phyloP scores from a whole-genome alignment of 2,329 filamentous ascomycete species.

The Xylaria arbuscula region DNA sequence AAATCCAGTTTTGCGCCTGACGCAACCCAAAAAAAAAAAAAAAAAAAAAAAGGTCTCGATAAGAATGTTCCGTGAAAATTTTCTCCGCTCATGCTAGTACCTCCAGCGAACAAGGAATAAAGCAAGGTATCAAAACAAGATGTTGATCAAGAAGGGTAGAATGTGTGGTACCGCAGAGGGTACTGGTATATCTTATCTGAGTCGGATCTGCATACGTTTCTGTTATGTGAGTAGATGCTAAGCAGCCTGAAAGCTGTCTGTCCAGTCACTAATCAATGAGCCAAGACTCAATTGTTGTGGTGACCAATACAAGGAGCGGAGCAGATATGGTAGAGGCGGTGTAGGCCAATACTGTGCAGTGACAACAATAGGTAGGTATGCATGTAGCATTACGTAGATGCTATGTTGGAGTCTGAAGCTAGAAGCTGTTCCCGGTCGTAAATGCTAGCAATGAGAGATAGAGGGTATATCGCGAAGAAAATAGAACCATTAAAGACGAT shows the following conservation, averaged over 20 bases:
- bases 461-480: constrained; percentile 47
- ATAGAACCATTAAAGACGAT: constrained; percentile 40
- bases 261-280: constrained; percentile 13
- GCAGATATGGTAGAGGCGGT: constrained; percentile 3
- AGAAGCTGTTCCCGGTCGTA: constrained; percentile 36
- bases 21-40: constrained; percentile 15
- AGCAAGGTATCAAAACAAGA: constrained; percentile 27
- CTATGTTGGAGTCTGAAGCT: constrained; percentile 28
- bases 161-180: constrained; percentile 13
- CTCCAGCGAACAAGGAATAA: constrained; percentile 22
- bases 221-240: constrained; percentile 22
- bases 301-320: constrained; percentile 2
- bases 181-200: constrained; percentile 10
- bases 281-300: constrained; percentile 6
- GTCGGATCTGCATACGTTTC: constrained; percentile 16
- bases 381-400: constrained; percentile 23
- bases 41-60: constrained; percentile 17
- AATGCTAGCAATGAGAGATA: constrained; percentile 42
- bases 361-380: constrained; percentile 19
- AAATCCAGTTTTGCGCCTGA: constrained; percentile 40
- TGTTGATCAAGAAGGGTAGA: constrained; percentile 23
- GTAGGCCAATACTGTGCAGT: constrained; percentile 12
- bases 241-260: constrained; percentile 14
- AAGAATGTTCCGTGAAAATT: constrained; percentile 39
- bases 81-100: constrained; percentile 29